Percentiles rank a stretch among this genome's conserved stretches.
phyloP scores from a whole-genome alignment of 2,329 filamentous ascomycete species.

The Alternaria rosae region DNA sequence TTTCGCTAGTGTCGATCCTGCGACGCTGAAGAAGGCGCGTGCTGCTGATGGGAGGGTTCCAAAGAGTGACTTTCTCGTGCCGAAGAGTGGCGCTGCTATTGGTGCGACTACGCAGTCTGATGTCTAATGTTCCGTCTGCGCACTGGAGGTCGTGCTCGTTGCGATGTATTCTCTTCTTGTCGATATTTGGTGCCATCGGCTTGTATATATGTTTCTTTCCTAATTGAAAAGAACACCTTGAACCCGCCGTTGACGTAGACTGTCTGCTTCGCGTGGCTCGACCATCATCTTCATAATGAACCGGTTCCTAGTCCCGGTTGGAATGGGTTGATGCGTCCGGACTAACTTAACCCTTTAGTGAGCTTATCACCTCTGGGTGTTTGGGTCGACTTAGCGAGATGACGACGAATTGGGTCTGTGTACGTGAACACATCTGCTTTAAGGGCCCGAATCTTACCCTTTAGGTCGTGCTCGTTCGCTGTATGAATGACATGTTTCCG shows the following conservation, averaged over 20 bases:
- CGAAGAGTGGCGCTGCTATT: conserved; percentile 47
- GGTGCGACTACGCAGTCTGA: conserved; percentile 48
- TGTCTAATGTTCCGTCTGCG: background rate
- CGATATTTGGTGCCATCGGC: background rate
- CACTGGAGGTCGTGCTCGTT: background rate
- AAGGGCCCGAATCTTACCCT: background rate
- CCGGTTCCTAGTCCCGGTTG: background rate
- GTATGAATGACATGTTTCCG: background rate
- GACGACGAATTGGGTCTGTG: background rate
- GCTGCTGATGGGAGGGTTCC: conserved; percentile 50
- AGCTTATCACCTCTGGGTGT: too few species aligned
- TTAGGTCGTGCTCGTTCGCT: fast-evolving
- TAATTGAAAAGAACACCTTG: background rate
- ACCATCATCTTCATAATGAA: background rate
- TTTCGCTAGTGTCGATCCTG: conserved; percentile 50
- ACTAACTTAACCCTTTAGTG: too few species aligned
- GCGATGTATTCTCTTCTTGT: background rate
- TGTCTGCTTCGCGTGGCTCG: background rate
- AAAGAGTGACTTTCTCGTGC: conserved; percentile 54
- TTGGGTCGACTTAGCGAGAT: too few species aligned
- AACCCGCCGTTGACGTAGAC: background rate
- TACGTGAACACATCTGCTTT: background rate
- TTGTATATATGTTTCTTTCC: background rate
- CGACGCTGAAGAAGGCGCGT: conserved; percentile 48
- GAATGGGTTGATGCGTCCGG: too few species aligned